Percentiles rank a stretch among this genome's conserved stretches.
Conservation (phyloP, 768 basidiomycete species). For the Trametopsis cervina region DNA sequence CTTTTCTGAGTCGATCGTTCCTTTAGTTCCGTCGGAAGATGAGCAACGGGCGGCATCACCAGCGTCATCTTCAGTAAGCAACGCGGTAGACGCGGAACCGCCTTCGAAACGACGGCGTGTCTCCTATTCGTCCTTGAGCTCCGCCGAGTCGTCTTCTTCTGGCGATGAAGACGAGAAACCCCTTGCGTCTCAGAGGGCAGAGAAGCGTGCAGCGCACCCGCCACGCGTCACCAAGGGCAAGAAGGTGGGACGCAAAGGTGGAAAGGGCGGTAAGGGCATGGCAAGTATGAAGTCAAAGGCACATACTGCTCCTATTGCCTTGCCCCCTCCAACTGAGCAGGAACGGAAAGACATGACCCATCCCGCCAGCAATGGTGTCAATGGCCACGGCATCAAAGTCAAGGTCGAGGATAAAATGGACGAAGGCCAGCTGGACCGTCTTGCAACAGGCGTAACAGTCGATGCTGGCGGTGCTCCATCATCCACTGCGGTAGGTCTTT, state of each 20-base stretch:
- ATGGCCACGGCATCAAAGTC: constrained; percentile 42
- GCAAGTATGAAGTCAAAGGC: constrained; percentile 55
- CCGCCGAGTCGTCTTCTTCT: constrained; percentile 6
- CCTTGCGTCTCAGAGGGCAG: constrained; percentile 14
- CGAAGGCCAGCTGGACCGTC: constrained; percentile 64
- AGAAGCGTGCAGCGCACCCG: background rate
- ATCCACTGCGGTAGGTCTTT: constrained; percentile 39
- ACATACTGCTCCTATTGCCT: constrained; percentile 44
- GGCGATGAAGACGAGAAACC: constrained; percentile 19
- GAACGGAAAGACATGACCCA: constrained; percentile 30
- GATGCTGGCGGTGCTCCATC: constrained; percentile 44
- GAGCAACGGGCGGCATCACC: constrained; percentile 25
- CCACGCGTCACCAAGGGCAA: constrained; percentile 7
- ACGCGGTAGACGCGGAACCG: constrained; percentile 18
- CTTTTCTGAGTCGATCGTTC: background rate
- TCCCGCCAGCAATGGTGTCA: constrained; percentile 35
- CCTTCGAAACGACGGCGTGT: constrained; percentile 23
- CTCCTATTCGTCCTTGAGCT: constrained; percentile 25
- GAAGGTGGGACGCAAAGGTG: constrained; percentile 5
- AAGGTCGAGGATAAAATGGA: constrained; percentile 80
- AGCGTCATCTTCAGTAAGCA: constrained; percentile 25
- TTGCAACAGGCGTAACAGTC: constrained; percentile 76
- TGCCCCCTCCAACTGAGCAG: constrained; percentile 33
- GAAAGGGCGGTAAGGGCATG: constrained; percentile 37
- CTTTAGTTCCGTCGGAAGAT: constrained; percentile 19